Percentiles rank a stretch among this genome's conserved stretches.
Evolutionary conservation across 2,329 filamentous ascomycete genomes (phyloP).

Genomic region (Trichophyton schoenleinii): DNA sequence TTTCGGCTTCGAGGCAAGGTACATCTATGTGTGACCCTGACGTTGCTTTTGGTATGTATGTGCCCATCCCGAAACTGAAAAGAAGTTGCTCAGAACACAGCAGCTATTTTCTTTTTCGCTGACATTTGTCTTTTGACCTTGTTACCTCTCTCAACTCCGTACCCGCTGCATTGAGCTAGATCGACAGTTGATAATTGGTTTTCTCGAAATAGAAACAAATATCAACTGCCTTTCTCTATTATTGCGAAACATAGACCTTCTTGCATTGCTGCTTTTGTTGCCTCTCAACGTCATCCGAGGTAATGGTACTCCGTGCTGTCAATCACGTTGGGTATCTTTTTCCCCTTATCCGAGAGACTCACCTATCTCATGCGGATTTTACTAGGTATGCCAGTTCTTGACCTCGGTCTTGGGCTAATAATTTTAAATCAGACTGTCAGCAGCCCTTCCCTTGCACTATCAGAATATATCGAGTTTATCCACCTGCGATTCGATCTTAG

Average conservation of each 20-base stretch:
- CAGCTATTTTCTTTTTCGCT: constrained; percentile 1
- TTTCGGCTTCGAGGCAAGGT: neutral
- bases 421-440: neutral
- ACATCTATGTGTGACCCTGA: neutral
- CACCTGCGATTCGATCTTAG: neutral
- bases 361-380: neutral
- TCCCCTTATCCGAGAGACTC: neutral
- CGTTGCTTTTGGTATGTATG: constrained; percentile 4
- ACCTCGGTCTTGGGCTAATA: neutral
- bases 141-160: neutral
- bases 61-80: constrained; percentile 3
- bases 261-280: neutral
- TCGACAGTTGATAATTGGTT: no score
- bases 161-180: neutral
- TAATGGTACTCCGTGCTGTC: neutral
- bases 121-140: neutral
- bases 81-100: constrained; percentile 1
- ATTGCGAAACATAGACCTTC: neutral
- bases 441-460: neutral
- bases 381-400: neutral
- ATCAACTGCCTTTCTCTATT: neutral
- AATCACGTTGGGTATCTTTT: neutral
- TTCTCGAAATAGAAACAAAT: neutral
- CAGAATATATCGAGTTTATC: neutral
- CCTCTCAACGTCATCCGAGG: neutral